Percentiles rank a stretch among this genome's conserved stretches.
Evolutionary conservation across 257 asterid species (phyloP).

Genomic region (Solanum tarijense): DNA sequence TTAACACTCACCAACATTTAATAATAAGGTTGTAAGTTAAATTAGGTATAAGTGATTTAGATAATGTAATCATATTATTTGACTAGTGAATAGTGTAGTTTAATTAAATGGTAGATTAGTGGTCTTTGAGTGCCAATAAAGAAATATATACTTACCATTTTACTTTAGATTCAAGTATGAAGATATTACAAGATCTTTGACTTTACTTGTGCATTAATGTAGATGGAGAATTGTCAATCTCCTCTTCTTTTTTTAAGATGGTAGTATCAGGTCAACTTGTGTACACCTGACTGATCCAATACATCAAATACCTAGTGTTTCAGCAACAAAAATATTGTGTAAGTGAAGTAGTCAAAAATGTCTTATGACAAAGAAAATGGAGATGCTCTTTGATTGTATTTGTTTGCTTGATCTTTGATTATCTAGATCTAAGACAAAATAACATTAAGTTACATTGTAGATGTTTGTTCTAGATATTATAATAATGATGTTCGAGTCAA

Average conservation of each 20-base stretch:
- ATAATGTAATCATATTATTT: background rate
- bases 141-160: background rate
- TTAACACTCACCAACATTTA: background rate
- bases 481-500: background rate
- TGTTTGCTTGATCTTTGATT: background rate
- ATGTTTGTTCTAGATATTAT: background rate
- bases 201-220: background rate
- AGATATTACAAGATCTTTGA: background rate
- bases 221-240: background rate
- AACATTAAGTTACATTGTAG: background rate
- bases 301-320: background rate
- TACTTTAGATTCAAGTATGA: background rate
- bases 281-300: background rate
- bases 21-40: background rate
- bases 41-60: background rate
- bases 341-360: background rate
- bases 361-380: background rate
- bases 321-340: background rate
- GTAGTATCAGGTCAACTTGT: background rate
- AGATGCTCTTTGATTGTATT: background rate
- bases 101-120: background rate
- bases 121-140: background rate
- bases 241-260: background rate
- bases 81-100: background rate
- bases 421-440: background rate